These are phyloP conservation scores for Nigrospora sphaerica DNA, from an alignment of 2,329 filamentous ascomycete genomes.

Conservation along the genomic window DNA sequence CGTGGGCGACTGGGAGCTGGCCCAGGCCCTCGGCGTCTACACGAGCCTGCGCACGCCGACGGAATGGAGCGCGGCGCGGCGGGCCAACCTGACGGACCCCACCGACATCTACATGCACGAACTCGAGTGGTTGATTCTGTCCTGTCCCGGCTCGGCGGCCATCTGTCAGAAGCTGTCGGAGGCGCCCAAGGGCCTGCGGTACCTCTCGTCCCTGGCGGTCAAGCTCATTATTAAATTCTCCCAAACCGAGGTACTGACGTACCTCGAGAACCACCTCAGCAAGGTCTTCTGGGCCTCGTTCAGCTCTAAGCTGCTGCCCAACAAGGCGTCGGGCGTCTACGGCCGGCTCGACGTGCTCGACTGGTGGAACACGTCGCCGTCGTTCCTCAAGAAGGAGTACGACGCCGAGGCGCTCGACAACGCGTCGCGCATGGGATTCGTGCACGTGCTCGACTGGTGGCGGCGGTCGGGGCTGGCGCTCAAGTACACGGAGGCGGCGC, in stretches of 20 bases:
- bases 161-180: conserved; percentile 69
- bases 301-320: conserved; percentile 77
- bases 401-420: conserved; percentile 78
- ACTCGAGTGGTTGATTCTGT: conserved; percentile 79
- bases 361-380: conserved; percentile 82
- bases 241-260: conserved; percentile 70
- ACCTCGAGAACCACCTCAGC: conserved; percentile 56
- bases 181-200: conserved; percentile 61
- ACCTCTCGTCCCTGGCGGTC: conserved; percentile 73
- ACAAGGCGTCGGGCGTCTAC: conserved; percentile 82
- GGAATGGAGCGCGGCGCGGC: conserved; percentile 20
- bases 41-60: conserved; percentile 68
- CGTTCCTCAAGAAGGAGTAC: conserved; percentile 82
- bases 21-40: conserved; percentile 72
- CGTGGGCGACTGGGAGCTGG: conserved; percentile 84
- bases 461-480: conserved; percentile 68
- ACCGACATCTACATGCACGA: conserved; percentile 68
- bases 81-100: conserved; percentile 41
- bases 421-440: conserved; percentile 77
- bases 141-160: conserved; percentile 54
- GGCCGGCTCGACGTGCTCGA: conserved; percentile 78
- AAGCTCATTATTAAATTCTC: conserved; percentile 90
- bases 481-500: conserved; percentile 77
- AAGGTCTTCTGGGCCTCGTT: conserved; percentile 76
- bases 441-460: conserved; percentile 89